phyloP scores from a whole-genome alignment of 306 rosid species.

The Echinosophora koreensis region DNA sequence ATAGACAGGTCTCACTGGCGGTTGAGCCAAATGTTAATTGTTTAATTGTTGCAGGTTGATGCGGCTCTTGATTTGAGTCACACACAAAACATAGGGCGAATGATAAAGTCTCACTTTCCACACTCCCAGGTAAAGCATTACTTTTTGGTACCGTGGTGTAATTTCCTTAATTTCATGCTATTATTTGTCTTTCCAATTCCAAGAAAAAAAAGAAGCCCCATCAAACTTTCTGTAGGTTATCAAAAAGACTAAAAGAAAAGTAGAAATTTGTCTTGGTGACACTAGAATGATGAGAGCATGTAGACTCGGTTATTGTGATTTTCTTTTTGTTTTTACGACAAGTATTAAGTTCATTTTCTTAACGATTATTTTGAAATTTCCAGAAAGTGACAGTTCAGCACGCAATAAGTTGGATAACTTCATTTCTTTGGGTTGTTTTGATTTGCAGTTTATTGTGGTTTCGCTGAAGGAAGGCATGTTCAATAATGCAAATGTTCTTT shows the following conservation, averaged over 20 bases:
- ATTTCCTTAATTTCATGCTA: conserved; percentile 19
- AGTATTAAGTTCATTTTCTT: conserved; percentile 25
- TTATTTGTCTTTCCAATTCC: neutral
- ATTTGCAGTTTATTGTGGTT: conserved; percentile 90
- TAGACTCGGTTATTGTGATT: neutral
- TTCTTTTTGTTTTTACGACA: conserved; percentile 10
- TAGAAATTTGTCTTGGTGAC: conserved; percentile 3
- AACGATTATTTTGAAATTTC: neutral
- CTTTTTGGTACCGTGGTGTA: conserved; percentile 3
- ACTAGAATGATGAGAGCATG: neutral
- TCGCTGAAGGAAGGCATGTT: conserved; percentile 99
- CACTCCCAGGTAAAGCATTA: conserved; percentile 85
- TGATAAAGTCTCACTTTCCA: conserved; percentile 97
- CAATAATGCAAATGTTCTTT: conserved; percentile 95
- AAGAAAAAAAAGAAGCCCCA: neutral
- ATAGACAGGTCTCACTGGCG: too few relatives aligned
- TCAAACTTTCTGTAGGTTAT: conserved; percentile 14
- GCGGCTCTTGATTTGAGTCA: conserved; percentile 99
- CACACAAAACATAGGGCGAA: conserved; percentile 97
- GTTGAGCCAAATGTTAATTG: conserved; percentile 15
- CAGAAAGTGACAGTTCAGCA: conserved; percentile 27
- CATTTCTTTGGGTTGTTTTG: conserved; percentile 27
- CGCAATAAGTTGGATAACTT: conserved; percentile 17
- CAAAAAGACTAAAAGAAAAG: conserved; percentile 1
- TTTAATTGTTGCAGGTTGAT: conserved; percentile 74